A percentile compares a stretch with the other conserved stretches of the same genome.
Conservation (phyloP, 345 rosid genomes). For the Brassica napus region Da-Ae NC_063446.1:13905501-13906000, state of each 20-base stretch:
- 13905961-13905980: background rate
- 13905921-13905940: constrained; percentile 3
- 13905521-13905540: background rate
- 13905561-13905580: constrained; percentile 5
- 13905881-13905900: background rate
- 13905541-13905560: constrained; percentile 1
- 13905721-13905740: background rate
- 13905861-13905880: background rate
- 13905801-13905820: background rate
- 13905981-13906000: background rate
- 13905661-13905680: background rate
- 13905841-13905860: constrained; percentile 1
- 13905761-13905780: background rate
- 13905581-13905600: constrained; percentile 1
- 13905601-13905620: background rate
- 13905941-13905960: background rate
- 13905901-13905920: background rate
- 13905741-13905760: background rate
- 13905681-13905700: background rate
- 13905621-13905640: background rate
- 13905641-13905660: background rate
- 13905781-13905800: background rate
- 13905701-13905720: background rate
- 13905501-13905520: background rate
- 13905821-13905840: background rate